phyloP scores from a whole-genome alignment of 1,284 basidiomycete species.

The Cryptococcus maquisensis region DNA sequence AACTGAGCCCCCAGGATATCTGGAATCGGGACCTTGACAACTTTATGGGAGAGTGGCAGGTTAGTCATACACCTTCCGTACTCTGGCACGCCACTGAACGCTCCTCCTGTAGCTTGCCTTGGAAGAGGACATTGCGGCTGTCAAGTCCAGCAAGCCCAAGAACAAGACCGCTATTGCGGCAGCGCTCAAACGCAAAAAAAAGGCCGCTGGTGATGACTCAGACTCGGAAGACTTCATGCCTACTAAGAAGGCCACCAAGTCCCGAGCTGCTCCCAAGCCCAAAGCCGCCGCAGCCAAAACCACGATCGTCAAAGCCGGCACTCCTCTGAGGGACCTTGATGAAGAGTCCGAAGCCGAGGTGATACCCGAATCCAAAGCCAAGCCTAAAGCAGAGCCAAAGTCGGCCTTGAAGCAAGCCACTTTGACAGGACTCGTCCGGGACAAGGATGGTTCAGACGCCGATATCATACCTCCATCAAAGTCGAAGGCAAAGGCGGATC shows the following conservation, averaged over 20 bases:
- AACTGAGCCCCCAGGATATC: slow-evolving; percentile 73
- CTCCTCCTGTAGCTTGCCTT: slow-evolving; percentile 55
- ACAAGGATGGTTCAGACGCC: slow-evolving; percentile 20
- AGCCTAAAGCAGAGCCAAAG: slow-evolving; percentile 8
- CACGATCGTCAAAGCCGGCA: slow-evolving; percentile 8
- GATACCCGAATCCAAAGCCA: neutral
- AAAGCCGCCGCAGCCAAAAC: slow-evolving; percentile 53
- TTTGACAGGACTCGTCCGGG: too few relatives aligned
- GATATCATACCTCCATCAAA: slow-evolving; percentile 30
- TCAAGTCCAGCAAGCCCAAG: slow-evolving; percentile 66
- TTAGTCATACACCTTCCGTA: slow-evolving; percentile 45
- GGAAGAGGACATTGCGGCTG: slow-evolving; percentile 54
- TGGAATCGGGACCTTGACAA: slow-evolving; percentile 87
- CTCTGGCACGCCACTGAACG: neutral
- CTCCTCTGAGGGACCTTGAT: neutral
- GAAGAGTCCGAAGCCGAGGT: neutral
- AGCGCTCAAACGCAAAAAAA: slow-evolving; percentile 53
- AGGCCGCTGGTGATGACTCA: slow-evolving; percentile 54
- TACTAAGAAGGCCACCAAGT: slow-evolving; percentile 48
- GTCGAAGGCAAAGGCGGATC: slow-evolving; percentile 12
- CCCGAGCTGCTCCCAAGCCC: slow-evolving; percentile 51
- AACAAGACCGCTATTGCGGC: slow-evolving; percentile 61
- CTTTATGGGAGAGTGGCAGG: slow-evolving; percentile 83
- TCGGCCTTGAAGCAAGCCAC: slow-evolving; percentile 6
- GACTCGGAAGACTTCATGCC: slow-evolving; percentile 71